Evolutionary conservation across 805 yeast genomes (phyloP).

Genomic region (Candida coquimbonensis): DNA sequence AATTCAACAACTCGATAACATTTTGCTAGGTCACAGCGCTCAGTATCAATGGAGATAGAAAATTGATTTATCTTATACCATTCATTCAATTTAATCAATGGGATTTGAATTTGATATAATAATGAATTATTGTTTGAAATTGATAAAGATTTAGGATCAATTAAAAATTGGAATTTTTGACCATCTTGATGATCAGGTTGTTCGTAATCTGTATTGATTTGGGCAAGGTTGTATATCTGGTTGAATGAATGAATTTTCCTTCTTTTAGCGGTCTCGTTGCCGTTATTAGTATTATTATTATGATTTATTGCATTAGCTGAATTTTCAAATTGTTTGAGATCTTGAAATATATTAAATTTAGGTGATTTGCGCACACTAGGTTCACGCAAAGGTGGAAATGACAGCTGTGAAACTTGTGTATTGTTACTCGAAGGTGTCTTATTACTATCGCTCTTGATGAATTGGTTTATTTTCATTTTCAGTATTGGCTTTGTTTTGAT

Average conservation of each 20-base stretch:
- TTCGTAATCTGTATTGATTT: neutral
- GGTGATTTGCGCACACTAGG: neutral
- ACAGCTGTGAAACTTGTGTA: too few species aligned
- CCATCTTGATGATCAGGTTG: too few species aligned
- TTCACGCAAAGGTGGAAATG: too few species aligned
- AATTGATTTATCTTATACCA: constrained; percentile 18
- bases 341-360: neutral
- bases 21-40: neutral
- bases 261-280: neutral
- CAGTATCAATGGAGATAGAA: neutral
- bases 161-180: constrained; percentile 2
- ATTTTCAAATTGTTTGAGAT: neutral
- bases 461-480: too few species aligned
- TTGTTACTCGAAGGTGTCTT: too few species aligned
- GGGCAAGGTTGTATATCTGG: neutral
- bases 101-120: constrained; percentile 10
- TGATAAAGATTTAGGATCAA: neutral
- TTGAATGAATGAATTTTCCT: neutral
- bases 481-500: too few species aligned
- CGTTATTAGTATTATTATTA: neutral
- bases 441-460: too few species aligned
- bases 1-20: constrained; percentile 1
- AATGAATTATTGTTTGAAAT: constrained; percentile 2
- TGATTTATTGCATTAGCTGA: neutral
- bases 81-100: constrained; percentile 14